Conservation (phyloP, 495 filamentous ascomycete genomes). For the Recurvomyces mirabilis region DNA sequence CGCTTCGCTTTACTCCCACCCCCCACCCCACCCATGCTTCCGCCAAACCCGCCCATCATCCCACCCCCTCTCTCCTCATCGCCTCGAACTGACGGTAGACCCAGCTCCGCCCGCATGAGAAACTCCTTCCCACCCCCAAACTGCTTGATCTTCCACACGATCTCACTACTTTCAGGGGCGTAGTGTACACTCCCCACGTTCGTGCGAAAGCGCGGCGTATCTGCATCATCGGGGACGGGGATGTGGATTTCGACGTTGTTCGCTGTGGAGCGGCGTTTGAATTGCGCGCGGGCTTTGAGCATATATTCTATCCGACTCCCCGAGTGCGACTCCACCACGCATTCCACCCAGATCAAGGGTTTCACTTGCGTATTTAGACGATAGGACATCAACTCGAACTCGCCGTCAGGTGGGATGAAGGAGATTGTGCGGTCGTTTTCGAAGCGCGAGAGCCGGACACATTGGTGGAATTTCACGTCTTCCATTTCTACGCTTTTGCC, state of each 20-base stretch:
- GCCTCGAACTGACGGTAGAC: slow-evolving; percentile 79
- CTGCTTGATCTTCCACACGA: slow-evolving; percentile 99
- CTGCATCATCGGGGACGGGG: slow-evolving; percentile 94
- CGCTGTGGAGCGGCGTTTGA: slow-evolving; percentile 93
- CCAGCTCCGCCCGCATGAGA: slow-evolving; percentile 97
- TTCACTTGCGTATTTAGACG: slow-evolving; percentile 98
- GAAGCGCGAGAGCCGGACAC: slow-evolving; percentile 87
- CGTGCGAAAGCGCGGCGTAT: slow-evolving; percentile 90
- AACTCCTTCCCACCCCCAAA: slow-evolving; percentile 98
- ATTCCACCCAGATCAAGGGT: slow-evolving; percentile 98
- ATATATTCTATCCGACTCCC: slow-evolving; percentile 96
- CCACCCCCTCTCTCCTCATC: slow-evolving; percentile 93
- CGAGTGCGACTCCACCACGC: slow-evolving; percentile 88
- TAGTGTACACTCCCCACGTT: slow-evolving; percentile 99
- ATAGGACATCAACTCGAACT: slow-evolving; percentile 99
- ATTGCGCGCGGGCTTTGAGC: slow-evolving; percentile 96
- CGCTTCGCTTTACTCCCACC: slow-evolving; percentile 70
- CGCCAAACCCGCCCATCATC: slow-evolving; percentile 92
- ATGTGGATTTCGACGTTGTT: slow-evolving; percentile 99
- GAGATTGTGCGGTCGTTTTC: slow-evolving; percentile 98
- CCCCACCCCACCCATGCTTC: slow-evolving; percentile 80
- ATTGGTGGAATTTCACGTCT: slow-evolving; percentile 99
- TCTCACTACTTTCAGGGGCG: slow-evolving; percentile 91
- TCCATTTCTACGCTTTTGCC: slow-evolving; percentile 99
- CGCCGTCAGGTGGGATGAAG: slow-evolving; percentile 96